These are phyloP conservation scores for Porodaedalea pini DNA, from an alignment of 1,284 basidiomycete genomes.

Conservation along the genomic window DNA sequence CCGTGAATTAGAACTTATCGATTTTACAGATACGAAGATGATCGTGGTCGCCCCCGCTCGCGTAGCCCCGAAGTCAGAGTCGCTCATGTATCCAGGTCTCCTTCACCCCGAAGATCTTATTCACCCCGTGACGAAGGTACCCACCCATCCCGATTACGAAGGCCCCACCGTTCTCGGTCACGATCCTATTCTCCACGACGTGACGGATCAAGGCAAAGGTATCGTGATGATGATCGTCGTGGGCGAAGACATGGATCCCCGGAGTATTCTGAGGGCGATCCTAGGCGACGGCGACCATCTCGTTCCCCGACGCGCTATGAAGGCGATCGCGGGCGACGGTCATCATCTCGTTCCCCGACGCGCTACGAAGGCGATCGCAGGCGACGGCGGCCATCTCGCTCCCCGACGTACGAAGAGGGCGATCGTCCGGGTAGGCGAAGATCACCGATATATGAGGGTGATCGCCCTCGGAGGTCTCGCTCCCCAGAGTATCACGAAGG, in stretches of 20 bases:
- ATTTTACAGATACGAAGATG: no score
- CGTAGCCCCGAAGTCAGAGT: no score
- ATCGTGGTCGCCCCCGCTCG: no score
- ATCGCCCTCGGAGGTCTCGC: background rate
- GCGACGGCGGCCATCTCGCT: background rate
- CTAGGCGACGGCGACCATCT: no score
- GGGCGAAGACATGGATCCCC: background rate
- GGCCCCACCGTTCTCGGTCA: constrained; percentile 16
- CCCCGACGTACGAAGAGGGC: background rate
- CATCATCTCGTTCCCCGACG: no score
- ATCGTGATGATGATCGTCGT: background rate
- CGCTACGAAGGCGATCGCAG: background rate
- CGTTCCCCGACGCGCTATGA: no score
- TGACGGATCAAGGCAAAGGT: background rate
- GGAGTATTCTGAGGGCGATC: no score
- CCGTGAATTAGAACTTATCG: background rate
- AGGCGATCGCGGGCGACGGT: background rate
- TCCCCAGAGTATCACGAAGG: no score
- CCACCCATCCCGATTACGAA: constrained; percentile 22
- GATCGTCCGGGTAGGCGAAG: no score
- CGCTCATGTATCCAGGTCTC: constrained; percentile 14
- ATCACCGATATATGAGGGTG: no score
- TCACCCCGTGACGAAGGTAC: constrained; percentile 23
- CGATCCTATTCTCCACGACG: constrained; percentile 17
- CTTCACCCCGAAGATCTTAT: constrained; percentile 26